phyloP scores from a whole-genome alignment of 352 stramenopile species.

The Detonula confervacea region DNA sequence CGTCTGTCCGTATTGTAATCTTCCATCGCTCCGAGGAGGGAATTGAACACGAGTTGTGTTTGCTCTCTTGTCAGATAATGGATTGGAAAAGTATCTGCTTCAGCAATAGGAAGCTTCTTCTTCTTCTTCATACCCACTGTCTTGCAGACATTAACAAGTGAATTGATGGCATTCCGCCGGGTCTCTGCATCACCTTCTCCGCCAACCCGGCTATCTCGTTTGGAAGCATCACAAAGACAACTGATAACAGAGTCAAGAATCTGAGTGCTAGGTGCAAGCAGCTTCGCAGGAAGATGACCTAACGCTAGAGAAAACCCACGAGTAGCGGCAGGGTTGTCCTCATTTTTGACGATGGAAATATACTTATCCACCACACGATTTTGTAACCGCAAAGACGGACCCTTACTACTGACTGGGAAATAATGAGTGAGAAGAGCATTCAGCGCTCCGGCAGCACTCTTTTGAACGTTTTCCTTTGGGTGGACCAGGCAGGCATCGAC shows the following conservation, averaged over 20 bases:
- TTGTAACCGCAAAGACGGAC: slow-evolving; percentile 77
- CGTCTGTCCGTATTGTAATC: slow-evolving; percentile 97
- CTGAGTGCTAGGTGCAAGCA: slow-evolving; percentile 70
- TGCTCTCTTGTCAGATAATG: slow-evolving; percentile 63
- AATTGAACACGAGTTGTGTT: slow-evolving; percentile 83
- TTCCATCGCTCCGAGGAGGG: slow-evolving; percentile 88
- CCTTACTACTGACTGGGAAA: slow-evolving; percentile 82
- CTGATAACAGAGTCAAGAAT: slow-evolving; percentile 75
- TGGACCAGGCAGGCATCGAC: slow-evolving; percentile 94
- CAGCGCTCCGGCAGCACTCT: slow-evolving; percentile 89
- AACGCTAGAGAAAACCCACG: slow-evolving; percentile 89
- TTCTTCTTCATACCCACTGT: slow-evolving; percentile 45
- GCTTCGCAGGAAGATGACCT: slow-evolving; percentile 85
- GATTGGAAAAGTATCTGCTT: slow-evolving; percentile 29
- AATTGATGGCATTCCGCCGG: slow-evolving; percentile 91
- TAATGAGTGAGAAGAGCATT: slow-evolving; percentile 89
- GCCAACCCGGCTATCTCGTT: slow-evolving; percentile 69
- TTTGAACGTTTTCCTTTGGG: slow-evolving; percentile 91
- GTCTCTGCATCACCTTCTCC: slow-evolving; percentile 90
- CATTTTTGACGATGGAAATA: slow-evolving; percentile 70
- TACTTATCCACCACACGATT: slow-evolving; percentile 85
- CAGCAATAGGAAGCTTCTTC: neutral
- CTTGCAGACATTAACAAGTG: slow-evolving; percentile 89
- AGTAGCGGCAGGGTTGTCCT: slow-evolving; percentile 90
- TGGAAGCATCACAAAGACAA: slow-evolving; percentile 68